Evolutionary conservation across 2,329 filamentous ascomycete genomes (phyloP).

Genomic region (Neopestalotiopsis rosae): DNA sequence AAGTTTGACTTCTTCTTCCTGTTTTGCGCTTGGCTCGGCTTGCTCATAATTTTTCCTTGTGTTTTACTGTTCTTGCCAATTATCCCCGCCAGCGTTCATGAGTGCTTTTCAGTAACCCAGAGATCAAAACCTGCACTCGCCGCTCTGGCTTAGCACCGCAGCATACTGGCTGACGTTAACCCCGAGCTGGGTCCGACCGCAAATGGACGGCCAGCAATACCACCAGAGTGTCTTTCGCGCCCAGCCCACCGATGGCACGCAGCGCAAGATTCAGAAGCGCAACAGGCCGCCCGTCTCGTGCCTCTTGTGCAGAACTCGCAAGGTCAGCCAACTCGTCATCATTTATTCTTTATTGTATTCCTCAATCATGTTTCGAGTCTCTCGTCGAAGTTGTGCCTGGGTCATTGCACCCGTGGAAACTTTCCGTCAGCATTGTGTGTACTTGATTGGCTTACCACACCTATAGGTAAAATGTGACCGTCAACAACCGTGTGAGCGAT

Average conservation of each 20-base stretch:
- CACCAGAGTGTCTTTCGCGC: slow-evolving; percentile 43
- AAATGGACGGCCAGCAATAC: slow-evolving; percentile 38
- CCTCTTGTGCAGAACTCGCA: slow-evolving; percentile 40
- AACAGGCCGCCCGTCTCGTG: slow-evolving; percentile 43
- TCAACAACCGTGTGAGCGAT: slow-evolving; percentile 44
- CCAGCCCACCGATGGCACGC: slow-evolving; percentile 37
- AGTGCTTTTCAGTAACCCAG: neutral
- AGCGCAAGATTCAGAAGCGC: slow-evolving; percentile 43
- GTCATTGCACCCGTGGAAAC: no score
- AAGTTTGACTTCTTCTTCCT: neutral
- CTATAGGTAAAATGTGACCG: slow-evolving; percentile 45
- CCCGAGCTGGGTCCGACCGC: slow-evolving; percentile 28
- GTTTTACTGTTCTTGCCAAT: neutral
- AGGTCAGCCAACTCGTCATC: slow-evolving; percentile 33
- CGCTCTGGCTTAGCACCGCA: neutral
- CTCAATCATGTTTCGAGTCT: neutral
- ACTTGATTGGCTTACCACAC: slow-evolving; percentile 12
- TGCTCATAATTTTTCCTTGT: neutral
- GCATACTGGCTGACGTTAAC: slow-evolving; percentile 24
- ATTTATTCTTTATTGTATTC: neutral
- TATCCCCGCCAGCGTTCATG: neutral
- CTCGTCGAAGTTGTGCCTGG: neutral
- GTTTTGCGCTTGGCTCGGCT: neutral
- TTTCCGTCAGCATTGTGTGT: neutral
- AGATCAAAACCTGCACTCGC: neutral